Evolutionary conservation across 768 basidiomycete genomes (phyloP), one percentile per base, ranked within the genome.

Genomic region (Cyclocybe cylindracea): DNA sequence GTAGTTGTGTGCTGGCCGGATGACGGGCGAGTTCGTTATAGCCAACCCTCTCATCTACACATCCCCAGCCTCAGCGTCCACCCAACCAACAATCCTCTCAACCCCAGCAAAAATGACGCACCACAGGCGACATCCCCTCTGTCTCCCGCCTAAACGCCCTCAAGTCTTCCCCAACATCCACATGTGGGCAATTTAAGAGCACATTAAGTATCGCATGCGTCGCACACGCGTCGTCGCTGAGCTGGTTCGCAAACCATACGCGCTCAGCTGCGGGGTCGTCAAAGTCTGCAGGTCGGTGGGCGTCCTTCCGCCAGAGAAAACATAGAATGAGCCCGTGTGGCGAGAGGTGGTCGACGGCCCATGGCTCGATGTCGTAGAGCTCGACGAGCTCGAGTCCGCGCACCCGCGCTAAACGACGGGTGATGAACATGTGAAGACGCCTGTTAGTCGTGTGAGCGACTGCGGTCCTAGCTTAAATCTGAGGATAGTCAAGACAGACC

Each of bases 181-280:
- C 64, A 24, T 70, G 66, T 0, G 78, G 78, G 49, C 81, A 79
- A 61, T 86, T 86, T 31, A 85, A 61, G 7, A 82, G 58, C 13
- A 85, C 78, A 56, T 85, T 86, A 5, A 86, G 67, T 8, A 86
- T 73, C 0, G 84, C 84, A 57, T 78, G 80, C 0, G 83, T 82
- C 7, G 83, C 83, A 60, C 85, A 86, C 4, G 84, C 82, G 58
- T 86, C 83, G 57, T 82, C 78, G 65, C 78, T 82, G 19, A 87
- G 74, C 63, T 87, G 85, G 64, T 86, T 83, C 8, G 84, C 84
- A 56, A 85, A 87, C 84, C 84, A 87, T 7, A 86, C 77, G 24
- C 66, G 70, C 51, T 79, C 77, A 2, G 83, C 77, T 8, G 79
- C 77, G 2, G 82, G 76, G 61, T 84, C 79, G 29, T 76, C 68